A percentile compares a stretch with the other conserved stretches of the same genome.
Conservation (phyloP, 2,329 filamentous ascomycete genomes). For the Penicillium sp. region DNA sequence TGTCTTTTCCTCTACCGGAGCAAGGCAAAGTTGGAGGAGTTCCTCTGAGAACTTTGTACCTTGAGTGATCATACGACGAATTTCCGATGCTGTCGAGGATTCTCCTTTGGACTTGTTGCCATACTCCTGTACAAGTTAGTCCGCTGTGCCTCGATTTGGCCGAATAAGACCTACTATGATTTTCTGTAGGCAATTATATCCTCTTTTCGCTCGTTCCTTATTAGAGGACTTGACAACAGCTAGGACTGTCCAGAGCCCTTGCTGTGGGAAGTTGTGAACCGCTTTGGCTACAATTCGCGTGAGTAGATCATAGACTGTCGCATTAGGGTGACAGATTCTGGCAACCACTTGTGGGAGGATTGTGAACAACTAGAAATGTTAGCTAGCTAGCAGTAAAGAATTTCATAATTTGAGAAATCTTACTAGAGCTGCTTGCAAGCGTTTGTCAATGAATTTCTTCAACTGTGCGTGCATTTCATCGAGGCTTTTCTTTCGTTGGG, state of each 20-base stretch:
- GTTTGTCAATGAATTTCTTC: slow-evolving; percentile 67
- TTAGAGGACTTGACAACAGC: slow-evolving; percentile 81
- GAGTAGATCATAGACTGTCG: slow-evolving; percentile 72
- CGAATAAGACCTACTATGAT: slow-evolving; percentile 34
- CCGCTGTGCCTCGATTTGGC: neutral
- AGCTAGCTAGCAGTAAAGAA: slow-evolving; percentile 10
- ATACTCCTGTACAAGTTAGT: slow-evolving; percentile 44
- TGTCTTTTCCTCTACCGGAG: slow-evolving; percentile 69
- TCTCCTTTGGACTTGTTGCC: slow-evolving; percentile 50
- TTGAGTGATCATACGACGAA: slow-evolving; percentile 69
- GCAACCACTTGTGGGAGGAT: slow-evolving; percentile 90
- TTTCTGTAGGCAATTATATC: slow-evolving; percentile 45
- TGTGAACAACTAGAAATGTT: slow-evolving; percentile 47
- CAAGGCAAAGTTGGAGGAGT: slow-evolving; percentile 75
- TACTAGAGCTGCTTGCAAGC: slow-evolving; percentile 49
- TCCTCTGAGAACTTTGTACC: slow-evolving; percentile 83
- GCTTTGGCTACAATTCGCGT: slow-evolving; percentile 80
- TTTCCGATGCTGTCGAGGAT: slow-evolving; percentile 51
- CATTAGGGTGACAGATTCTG: slow-evolving; percentile 85
- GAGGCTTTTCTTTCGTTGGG: slow-evolving; percentile 63
- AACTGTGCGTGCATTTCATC: slow-evolving; percentile 70
- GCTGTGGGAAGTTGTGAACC: slow-evolving; percentile 81
- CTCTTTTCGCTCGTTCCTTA: slow-evolving; percentile 62
- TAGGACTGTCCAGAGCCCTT: slow-evolving; percentile 87
- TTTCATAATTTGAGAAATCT: slow-evolving; percentile 7